Conservation (phyloP, 305 asterid species). For the Fraxinus xanthoxyloides region DNA sequence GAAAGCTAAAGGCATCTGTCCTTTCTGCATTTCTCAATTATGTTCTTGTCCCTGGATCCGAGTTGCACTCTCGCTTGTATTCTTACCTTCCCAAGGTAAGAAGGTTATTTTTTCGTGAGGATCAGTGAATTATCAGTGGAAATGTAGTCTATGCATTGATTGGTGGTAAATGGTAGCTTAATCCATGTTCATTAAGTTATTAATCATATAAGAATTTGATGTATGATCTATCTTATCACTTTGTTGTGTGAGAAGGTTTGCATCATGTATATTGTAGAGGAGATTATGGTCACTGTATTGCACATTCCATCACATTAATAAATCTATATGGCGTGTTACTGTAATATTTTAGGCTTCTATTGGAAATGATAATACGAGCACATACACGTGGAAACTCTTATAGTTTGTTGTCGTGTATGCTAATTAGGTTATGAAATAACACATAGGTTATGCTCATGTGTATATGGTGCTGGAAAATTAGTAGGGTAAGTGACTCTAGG, state of each 20-base stretch:
- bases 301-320: not conserved
- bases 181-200: not conserved
- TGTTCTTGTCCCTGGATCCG: slow-evolving; percentile 77
- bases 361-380: not conserved
- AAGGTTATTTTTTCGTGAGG: not conserved
- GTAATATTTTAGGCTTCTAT: not conserved
- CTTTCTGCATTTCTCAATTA: slow-evolving; percentile 59
- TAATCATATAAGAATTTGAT: not conserved
- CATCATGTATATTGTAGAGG: not conserved
- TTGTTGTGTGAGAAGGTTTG: not conserved
- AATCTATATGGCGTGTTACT: not conserved
- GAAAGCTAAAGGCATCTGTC: slow-evolving; percentile 57
- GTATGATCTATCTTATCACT: not conserved
- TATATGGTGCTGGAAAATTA: not conserved
- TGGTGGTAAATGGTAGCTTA: not conserved
- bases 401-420: too few relatives aligned
- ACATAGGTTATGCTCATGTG: too few relatives aligned
- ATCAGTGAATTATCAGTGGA: not conserved
- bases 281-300: not conserved
- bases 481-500: not conserved
- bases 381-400: not conserved
- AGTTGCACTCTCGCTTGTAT: slow-evolving; percentile 57
- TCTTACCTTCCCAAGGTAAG: slow-evolving; percentile 73
- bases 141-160: not conserved
- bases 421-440: too few relatives aligned